Evolutionary conservation across 176 grass and related monocot species (phyloP).

Genomic region (Pharus latifolius): DNA sequence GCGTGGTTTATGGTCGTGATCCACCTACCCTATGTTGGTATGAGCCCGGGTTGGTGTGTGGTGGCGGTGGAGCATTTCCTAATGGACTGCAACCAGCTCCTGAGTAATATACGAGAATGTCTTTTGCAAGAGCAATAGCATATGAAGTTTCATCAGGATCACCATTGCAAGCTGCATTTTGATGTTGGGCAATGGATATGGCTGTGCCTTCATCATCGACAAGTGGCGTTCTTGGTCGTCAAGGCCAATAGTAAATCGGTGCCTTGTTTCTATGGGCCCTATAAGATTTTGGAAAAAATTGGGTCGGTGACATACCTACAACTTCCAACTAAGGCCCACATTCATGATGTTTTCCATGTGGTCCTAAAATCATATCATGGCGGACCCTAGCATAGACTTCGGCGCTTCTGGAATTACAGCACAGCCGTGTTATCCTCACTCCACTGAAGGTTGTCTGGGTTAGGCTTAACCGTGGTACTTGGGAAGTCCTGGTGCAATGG

Average conservation of each 20-base stretch:
- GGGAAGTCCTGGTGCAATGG: not conserved
- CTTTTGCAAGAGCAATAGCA: not conserved
- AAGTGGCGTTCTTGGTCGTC: not conserved
- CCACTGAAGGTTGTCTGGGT: not conserved
- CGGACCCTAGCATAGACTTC: not conserved
- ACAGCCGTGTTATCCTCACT: not conserved
- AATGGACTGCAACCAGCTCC: not conserved
- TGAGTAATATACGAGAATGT: not conserved
- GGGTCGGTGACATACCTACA: not conserved
- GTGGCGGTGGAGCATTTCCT: not conserved
- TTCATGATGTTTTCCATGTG: not conserved
- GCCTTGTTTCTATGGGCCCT: not conserved
- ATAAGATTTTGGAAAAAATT: not conserved
- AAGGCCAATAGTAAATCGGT: not conserved
- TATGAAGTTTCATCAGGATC: not conserved
- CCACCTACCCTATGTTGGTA: not conserved
- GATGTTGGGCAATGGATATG: not conserved
- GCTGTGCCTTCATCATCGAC: not conserved
- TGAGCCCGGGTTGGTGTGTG: not conserved
- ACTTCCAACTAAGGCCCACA: not conserved
- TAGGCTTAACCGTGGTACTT: not conserved
- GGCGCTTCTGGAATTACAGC: not conserved
- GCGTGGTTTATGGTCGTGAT: not conserved
- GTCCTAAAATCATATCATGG: not conserved
- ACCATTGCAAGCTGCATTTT: not conserved